Percentiles rank a stretch among this genome's conserved stretches.
Conservation (phyloP, 352 stramenopile species). For the Phytophthora ramorum region DNA sequence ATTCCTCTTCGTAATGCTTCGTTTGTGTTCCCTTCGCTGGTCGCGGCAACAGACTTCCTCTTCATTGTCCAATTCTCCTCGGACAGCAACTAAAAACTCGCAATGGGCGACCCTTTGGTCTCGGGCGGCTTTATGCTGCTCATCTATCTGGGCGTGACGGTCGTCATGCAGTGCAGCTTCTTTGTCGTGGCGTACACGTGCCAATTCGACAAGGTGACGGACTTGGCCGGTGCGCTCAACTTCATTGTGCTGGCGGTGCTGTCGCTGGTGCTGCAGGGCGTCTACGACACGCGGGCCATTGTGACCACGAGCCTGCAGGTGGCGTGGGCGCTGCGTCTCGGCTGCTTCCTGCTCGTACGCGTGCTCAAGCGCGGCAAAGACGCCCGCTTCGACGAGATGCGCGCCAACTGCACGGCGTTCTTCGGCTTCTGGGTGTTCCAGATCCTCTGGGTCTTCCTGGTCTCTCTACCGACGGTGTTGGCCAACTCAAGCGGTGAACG, state of each 20-base stretch:
- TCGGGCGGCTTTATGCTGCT: slow-evolving; percentile 49
- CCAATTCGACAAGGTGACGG: slow-evolving; percentile 76
- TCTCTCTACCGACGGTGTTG: slow-evolving; percentile 73
- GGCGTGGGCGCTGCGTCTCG: slow-evolving; percentile 71
- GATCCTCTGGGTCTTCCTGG: slow-evolving; percentile 83
- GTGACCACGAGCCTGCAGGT: slow-evolving; percentile 56
- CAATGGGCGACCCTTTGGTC: slow-evolving; percentile 34
- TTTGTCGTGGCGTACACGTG: slow-evolving; percentile 64
- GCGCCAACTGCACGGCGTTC: slow-evolving; percentile 62
- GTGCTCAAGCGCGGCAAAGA: slow-evolving; percentile 79
- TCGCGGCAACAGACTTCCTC: neutral
- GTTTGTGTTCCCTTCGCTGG: slow-evolving; percentile 15
- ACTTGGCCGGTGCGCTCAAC: slow-evolving; percentile 68
- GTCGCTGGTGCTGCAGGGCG: slow-evolving; percentile 50
- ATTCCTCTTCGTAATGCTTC: slow-evolving; percentile 17
- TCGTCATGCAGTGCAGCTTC: slow-evolving; percentile 64
- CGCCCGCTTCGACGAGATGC: slow-evolving; percentile 82
- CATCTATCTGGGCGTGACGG: slow-evolving; percentile 54
- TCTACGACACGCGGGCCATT: slow-evolving; percentile 54
- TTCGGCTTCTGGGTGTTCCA: slow-evolving; percentile 86
- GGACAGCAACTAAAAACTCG: neutral
- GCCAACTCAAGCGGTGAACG: slow-evolving; percentile 53
- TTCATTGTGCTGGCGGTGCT: slow-evolving; percentile 63
- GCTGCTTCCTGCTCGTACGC: slow-evolving; percentile 65
- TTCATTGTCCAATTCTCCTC: slow-evolving; percentile 1